A percentile compares a stretch with the other conserved stretches of the same genome.
These are phyloP conservation scores for Byssochlamys sp. DNA, from an alignment of 2,329 filamentous ascomycete species.

Conservation along the genomic window DNA sequence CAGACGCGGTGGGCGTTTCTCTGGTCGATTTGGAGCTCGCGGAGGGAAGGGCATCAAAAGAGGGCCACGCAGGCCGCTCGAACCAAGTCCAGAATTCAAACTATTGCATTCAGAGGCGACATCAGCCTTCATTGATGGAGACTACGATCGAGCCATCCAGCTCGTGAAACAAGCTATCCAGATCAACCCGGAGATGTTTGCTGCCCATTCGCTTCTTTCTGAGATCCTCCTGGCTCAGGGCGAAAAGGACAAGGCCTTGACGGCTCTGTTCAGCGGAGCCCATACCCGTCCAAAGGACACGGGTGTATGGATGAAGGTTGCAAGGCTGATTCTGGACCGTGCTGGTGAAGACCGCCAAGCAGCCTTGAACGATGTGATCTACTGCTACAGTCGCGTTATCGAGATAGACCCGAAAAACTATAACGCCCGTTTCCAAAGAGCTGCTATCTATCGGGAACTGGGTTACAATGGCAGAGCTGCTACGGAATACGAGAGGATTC, in stretches of 20 bases:
- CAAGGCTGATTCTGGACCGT: conserved; percentile 44
- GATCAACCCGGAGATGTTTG: conserved; percentile 54
- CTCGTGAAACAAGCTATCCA: conserved; percentile 42
- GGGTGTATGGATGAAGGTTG: conserved; percentile 49
- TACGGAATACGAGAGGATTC: conserved; percentile 45
- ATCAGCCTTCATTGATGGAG: conserved; percentile 39
- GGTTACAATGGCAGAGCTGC: conserved; percentile 39
- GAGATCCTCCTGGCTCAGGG: conserved; percentile 49
- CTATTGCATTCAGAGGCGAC: conserved; percentile 39
- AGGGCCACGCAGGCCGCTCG: conserved; percentile 37
- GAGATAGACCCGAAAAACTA: conserved; percentile 43
- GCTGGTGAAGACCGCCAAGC: conserved; percentile 36
- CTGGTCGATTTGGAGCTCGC: conserved; percentile 29
- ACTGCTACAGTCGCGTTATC: conserved; percentile 47
- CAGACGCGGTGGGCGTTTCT: conserved; percentile 23
- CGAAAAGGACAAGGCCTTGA: conserved; percentile 47
- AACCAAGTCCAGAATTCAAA: conserved; percentile 41
- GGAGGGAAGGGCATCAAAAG: conserved; percentile 38
- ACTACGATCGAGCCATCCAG: conserved; percentile 36
- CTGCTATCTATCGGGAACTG: conserved; percentile 46
- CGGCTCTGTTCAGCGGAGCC: conserved; percentile 49
- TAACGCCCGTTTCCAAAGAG: conserved; percentile 46
- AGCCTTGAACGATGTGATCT: conserved; percentile 40
- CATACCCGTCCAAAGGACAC: conserved; percentile 47
- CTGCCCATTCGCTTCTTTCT: conserved; percentile 51